These are phyloP conservation scores for Fusarium abutilonis DNA, from an alignment of 2,329 filamentous ascomycete species.

Conservation along the genomic window DNA sequence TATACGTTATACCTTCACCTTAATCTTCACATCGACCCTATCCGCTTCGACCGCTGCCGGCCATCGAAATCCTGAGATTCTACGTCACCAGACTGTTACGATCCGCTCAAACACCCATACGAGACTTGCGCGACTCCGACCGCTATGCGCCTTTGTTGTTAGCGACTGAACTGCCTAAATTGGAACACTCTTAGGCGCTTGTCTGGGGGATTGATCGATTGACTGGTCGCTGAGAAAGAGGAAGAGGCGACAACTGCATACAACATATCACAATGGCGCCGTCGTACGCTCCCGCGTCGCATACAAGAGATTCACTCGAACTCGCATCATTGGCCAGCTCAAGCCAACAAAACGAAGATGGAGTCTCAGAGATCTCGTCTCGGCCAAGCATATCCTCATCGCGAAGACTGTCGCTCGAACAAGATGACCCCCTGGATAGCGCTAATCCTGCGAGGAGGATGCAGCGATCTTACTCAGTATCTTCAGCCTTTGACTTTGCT, in stretches of 20 bases:
- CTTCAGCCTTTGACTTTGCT: conserved; percentile 95
- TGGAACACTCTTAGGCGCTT: conserved; percentile 25
- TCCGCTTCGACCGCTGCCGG: conserved; percentile 14
- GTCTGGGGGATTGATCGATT: conserved; percentile 13
- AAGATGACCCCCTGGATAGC: conserved; percentile 78
- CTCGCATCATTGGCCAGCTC: conserved; percentile 93
- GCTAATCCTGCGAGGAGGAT: conserved; percentile 61
- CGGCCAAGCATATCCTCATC: conserved; percentile 92
- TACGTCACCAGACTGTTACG: conserved; percentile 30
- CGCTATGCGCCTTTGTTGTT: conserved; percentile 46
- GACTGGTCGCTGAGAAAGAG: conserved; percentile 10
- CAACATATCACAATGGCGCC: conserved; percentile 54
- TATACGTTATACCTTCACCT: conserved; percentile 25
- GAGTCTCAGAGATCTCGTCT: conserved; percentile 73
- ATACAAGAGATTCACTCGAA: conserved; percentile 89
- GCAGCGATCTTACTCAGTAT: conserved; percentile 83
- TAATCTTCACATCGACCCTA: conserved; percentile 18
- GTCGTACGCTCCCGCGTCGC: conserved; percentile 54
- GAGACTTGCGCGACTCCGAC: conserved; percentile 8
- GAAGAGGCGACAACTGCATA: conserved; percentile 12
- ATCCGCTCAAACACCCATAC: conserved; percentile 6
- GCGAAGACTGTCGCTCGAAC: conserved; percentile 81
- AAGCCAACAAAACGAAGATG: conserved; percentile 64
- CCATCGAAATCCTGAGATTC: neutral
- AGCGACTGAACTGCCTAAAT: conserved; percentile 23